phyloP scores from a whole-genome alignment of 2,329 filamentous ascomycete genomes.

The Penicillium digitatum region DNA sequence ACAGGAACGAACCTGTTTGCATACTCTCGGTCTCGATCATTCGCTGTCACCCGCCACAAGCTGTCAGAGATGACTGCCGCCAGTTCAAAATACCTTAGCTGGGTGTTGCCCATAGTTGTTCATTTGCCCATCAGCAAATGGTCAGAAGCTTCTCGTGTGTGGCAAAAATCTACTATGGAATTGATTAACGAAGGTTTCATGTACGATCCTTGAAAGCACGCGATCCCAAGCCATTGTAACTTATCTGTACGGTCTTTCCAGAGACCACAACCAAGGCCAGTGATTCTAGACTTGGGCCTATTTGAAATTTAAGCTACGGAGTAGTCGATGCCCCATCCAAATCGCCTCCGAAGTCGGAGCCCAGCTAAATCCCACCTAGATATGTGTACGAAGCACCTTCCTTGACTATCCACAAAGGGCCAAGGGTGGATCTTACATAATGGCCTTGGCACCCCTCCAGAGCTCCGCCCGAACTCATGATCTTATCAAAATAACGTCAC shows the following conservation, averaged over 20 bases:
- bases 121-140: slow-evolving; percentile 8
- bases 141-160: not conserved
- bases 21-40: slow-evolving; percentile 15
- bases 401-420: too few species aligned
- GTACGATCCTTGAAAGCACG: slow-evolving; percentile 3
- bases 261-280: not conserved
- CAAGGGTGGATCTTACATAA: slow-evolving; percentile 5
- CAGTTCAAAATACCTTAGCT: slow-evolving; percentile 3
- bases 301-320: slow-evolving; percentile 1
- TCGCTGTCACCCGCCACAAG: slow-evolving; percentile 13
- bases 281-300: not conserved
- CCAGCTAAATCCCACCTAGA: not conserved
- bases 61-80: slow-evolving; percentile 9
- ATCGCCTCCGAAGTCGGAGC: slow-evolving; percentile 9
- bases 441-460: not conserved
- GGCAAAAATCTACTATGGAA: not conserved
- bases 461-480: not conserved
- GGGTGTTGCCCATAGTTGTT: slow-evolving; percentile 6
- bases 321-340: not conserved
- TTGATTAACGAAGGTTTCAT: not conserved
- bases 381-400: too few species aligned
- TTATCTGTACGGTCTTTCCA: not conserved
- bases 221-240: not conserved
- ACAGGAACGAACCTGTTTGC: not conserved
- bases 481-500: slow-evolving; percentile 9